Evolutionary conservation across 257 asterid genomes (phyloP).

Genomic region (Asclepias syriaca): DNA sequence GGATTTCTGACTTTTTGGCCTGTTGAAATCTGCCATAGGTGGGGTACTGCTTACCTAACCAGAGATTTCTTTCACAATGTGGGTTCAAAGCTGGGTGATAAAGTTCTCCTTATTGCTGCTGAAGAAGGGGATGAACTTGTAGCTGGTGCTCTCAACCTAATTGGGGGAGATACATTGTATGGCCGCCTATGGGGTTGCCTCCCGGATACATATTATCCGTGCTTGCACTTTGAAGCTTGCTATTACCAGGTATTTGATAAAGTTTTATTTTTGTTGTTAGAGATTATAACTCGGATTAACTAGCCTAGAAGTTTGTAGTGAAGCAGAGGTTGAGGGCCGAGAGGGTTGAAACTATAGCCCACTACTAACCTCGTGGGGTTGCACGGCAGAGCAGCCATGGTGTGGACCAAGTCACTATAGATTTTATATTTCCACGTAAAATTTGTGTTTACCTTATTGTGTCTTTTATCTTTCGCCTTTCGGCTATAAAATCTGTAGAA

Average conservation of each 20-base stretch:
- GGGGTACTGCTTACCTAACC: constrained; percentile 94
- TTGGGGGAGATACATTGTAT: constrained; percentile 83
- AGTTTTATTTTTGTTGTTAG: too few species aligned
- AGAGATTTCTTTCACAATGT: constrained; percentile 88
- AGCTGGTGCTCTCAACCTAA: constrained; percentile 90
- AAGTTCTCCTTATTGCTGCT: constrained; percentile 74
- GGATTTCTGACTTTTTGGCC: constrained; percentile 11
- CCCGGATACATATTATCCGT: constrained; percentile 77
- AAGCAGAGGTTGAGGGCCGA: too few species aligned
- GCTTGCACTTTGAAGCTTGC: constrained; percentile 95
- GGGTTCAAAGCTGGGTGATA: constrained; percentile 90
- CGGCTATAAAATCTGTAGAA: background rate
- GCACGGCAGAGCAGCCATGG: too few species aligned
- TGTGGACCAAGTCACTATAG: too few species aligned
- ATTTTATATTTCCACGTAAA: too few species aligned
- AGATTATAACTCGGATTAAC: too few species aligned
- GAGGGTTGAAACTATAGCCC: too few species aligned
- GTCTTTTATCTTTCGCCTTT: too few species aligned
- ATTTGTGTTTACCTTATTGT: too few species aligned
- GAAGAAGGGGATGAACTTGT: constrained; percentile 78
- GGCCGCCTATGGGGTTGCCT: constrained; percentile 99
- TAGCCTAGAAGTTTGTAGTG: too few species aligned
- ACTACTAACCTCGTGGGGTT: too few species aligned
- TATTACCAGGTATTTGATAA: constrained; percentile 69
- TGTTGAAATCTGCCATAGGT: constrained; percentile 37